phyloP scores from a whole-genome alignment of 2,329 filamentous ascomycete genomes.

The Calonectria naviculata region DNA sequence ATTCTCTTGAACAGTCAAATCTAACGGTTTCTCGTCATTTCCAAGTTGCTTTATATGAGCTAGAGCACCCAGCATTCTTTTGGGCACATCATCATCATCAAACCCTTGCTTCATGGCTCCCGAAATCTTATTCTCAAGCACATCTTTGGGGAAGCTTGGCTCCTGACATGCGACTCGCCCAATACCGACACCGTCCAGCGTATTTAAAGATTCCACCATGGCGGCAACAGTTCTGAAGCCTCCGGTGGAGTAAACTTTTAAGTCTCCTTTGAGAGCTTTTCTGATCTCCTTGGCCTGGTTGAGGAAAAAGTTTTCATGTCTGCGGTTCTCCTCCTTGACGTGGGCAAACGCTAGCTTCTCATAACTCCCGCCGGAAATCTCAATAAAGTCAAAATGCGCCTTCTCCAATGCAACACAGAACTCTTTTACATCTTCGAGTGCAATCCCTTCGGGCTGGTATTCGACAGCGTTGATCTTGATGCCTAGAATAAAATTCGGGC shows the following conservation, averaged over 20 bases:
- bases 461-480: conserved; percentile 68
- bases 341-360: conserved; percentile 62
- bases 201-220: not conserved
- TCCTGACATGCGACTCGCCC: not conserved
- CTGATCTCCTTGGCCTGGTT: conserved; percentile 64
- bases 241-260: not conserved
- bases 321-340: conserved; percentile 62
- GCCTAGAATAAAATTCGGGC: conserved; percentile 53
- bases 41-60: not conserved
- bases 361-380: conserved; percentile 69
- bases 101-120: not conserved
- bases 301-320: conserved; percentile 68
- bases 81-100: not conserved
- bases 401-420: conserved; percentile 58
- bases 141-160: not conserved
- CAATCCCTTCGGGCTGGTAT: conserved; percentile 62
- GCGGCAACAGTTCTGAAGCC: not conserved
- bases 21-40: not conserved
- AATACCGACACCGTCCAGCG: not conserved
- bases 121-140: not conserved
- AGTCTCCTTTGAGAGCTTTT: not conserved
- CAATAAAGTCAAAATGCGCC: conserved; percentile 64
- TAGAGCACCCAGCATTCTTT: not conserved
- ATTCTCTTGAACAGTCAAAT: not conserved
- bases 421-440: conserved; percentile 59